Base-by-base conservation (phyloP, 805 yeast species). In the Cephaloascus albidus region DNA sequence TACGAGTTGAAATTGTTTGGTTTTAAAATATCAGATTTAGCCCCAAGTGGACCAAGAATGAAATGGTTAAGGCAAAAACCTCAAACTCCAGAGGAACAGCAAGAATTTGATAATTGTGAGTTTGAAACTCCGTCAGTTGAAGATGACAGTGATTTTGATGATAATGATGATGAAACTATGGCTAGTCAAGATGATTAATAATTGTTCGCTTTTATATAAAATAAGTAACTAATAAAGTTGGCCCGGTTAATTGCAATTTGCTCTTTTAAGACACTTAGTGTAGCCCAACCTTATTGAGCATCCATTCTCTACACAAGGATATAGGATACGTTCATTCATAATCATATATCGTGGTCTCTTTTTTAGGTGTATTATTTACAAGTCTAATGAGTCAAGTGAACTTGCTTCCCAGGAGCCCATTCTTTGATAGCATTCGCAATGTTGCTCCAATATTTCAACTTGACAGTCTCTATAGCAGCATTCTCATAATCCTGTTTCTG, bases 21-120 rank as follows among this genome's bases (percentile, higher is more conserved):
- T 1, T 93, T 93, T 67, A 76, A 75, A 48, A 70, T 93, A 20
- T 76, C 83, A 51, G 90, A 85, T 54, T 54, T 63, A 40, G 81
- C 95, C 35, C 64, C 72, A 23, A 72, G 84, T 36, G 98, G 98
- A 0, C 89, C 94, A n/a, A 74, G 97, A 49, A 93, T 93, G 97
- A 74, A 73, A 51, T 93, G 98, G 98, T 69, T 90, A 45, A 76
- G 97, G 50, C 79, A 78, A 56, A 68, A 74, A 46, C 97, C 97
- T 3, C 63, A 64, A 35, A 71, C 77, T 3, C 70, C 63, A 16
- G 76, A 67, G 34, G 89, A 84, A 51, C 59, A 73, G 48, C 70
- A 63, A 38, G 94, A 85, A 51, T 78, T 67, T 46, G 70, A 74
- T 4, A 61, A 60, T 30, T 84, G 93, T 53, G 86, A 83, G 54